These are phyloP conservation scores for Boletellus ananas DNA, from an alignment of 768 basidiomycete genomes.

Conservation along the genomic window DNA sequence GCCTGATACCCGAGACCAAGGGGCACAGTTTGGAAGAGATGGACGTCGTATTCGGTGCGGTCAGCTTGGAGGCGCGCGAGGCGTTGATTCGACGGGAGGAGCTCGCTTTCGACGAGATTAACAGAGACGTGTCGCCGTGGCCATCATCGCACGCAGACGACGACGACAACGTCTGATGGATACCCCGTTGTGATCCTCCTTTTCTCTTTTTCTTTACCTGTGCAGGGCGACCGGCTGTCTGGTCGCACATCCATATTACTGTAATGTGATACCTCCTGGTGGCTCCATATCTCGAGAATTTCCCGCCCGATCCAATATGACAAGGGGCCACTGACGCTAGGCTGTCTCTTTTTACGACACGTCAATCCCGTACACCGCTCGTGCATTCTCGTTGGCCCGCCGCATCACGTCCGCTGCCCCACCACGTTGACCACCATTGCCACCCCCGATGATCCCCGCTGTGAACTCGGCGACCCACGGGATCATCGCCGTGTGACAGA, in stretches of 20 bases:
- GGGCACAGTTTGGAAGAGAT: conserved; percentile 53
- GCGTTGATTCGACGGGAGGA: conserved; percentile 49
- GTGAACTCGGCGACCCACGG: conserved; percentile 83
- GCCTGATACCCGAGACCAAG: conserved; percentile 61
- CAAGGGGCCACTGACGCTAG: too few relatives aligned
- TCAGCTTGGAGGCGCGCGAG: conserved; percentile 51
- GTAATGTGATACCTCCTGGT: too few relatives aligned
- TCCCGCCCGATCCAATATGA: too few relatives aligned
- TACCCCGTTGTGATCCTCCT: not conserved
- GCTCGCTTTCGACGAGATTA: conserved; percentile 18
- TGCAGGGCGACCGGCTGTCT: too few relatives aligned
- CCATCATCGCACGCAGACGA: too few relatives aligned
- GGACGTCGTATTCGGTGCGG: conserved; percentile 57
- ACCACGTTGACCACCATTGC: conserved; percentile 31
- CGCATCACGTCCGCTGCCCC: conserved; percentile 54
- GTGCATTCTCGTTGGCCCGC: conserved; percentile 62
- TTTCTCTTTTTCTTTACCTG: too few relatives aligned
- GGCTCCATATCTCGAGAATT: too few relatives aligned
- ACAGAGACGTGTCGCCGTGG: not conserved
- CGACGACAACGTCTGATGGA: conserved; percentile 4
- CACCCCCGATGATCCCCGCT: conserved; percentile 40
- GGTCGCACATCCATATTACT: too few relatives aligned
- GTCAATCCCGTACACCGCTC: conserved; percentile 50
- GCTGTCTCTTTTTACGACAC: not conserved
- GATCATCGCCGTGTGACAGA: conserved; percentile 78